Evolutionary conservation across 2,329 filamentous ascomycete genomes (phyloP), one percentile per base, ranked within the genome.

Genomic region (Neonectria sp.): DNA sequence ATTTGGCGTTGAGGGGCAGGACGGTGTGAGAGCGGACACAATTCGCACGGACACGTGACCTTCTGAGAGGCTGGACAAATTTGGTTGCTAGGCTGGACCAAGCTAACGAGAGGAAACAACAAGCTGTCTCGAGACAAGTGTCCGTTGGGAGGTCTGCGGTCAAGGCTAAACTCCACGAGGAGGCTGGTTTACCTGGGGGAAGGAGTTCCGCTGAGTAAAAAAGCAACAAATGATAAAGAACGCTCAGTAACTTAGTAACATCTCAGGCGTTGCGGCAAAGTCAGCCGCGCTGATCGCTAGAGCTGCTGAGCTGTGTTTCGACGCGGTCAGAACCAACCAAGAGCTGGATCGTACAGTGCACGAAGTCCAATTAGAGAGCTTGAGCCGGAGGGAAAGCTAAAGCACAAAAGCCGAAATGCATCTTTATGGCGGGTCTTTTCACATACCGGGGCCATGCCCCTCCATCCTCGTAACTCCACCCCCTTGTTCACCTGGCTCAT

Each of bases 1-100:
- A 75, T 68, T 60, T 75, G 73, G 73, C 73, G 70, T 73, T 73
- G 68, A 73, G 65, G 71, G 69, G 64, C 15, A 60, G 48, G 49
- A 60, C 49, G 56, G 73, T 75, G 69, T 51, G 66, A 13, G 13
- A 63, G 35, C 33, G 53, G 15, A 29, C 40, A 33, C 58, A 72
- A 59, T 70, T 73, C 73, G 71, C 72, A 75, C 73, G 71, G 73
- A 69, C 73, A 76, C 73, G 73, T 75, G 73, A 75, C 67, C 60
- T 40, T 40, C 21, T 17, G 57, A 57, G 35, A 40, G 33, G 45
- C 25, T 55, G 37, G 49, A 58, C 45, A n/a, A 21, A 52, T 31
- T 56, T 58, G 62, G 49, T 21, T 52, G 55, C n/a, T 53, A 35
- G 56, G 55, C 17, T 52, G n/a, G 40, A n/a, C 12, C 31, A 25